A percentile compares a stretch with the other conserved stretches of the same genome.
These are phyloP conservation scores for Candida jianshihensis DNA, from an alignment of 805 yeast species.

Conservation along the genomic window DNA sequence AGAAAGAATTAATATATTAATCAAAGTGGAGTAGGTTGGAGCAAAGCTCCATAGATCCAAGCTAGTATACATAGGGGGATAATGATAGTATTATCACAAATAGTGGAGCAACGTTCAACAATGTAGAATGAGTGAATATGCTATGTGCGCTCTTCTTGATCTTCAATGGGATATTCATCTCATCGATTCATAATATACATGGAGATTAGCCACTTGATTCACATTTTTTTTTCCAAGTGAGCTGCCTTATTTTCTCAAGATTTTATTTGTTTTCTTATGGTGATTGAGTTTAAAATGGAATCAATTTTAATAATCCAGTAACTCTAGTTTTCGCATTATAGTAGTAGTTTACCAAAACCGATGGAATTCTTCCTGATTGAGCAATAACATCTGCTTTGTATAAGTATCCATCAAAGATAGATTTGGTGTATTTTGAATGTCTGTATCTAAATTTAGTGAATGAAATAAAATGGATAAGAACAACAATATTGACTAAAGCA, in stretches of 20 bases:
- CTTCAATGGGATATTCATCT: too few species aligned
- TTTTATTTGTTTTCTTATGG: neutral
- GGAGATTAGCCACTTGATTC: too few species aligned
- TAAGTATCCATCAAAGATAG: slow-evolving; percentile 41
- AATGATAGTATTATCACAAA: too few species aligned
- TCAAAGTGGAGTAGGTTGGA: too few species aligned
- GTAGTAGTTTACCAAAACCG: slow-evolving; percentile 12
- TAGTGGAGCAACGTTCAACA: too few species aligned
- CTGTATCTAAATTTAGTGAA: slow-evolving; percentile 58
- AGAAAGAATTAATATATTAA: too few species aligned
- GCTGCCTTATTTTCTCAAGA: neutral
- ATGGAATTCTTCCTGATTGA: slow-evolving; percentile 31
- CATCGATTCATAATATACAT: too few species aligned
- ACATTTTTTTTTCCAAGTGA: too few species aligned
- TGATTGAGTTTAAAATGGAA: slow-evolving; percentile 7
- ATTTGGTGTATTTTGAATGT: slow-evolving; percentile 48
- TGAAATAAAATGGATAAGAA: slow-evolving; percentile 39
- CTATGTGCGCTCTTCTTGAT: too few species aligned
- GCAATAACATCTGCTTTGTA: slow-evolving; percentile 31
- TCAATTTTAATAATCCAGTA: slow-evolving; percentile 2
- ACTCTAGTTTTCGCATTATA: slow-evolving; percentile 12
- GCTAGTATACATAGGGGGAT: too few species aligned
- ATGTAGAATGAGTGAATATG: too few species aligned
- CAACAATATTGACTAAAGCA: slow-evolving; percentile 26
- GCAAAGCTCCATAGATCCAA: too few species aligned